These are phyloP conservation scores for Pseudonitzschia multiseries DNA, from an alignment of 108 stramenopile species.

Conservation along the genomic window DNA sequence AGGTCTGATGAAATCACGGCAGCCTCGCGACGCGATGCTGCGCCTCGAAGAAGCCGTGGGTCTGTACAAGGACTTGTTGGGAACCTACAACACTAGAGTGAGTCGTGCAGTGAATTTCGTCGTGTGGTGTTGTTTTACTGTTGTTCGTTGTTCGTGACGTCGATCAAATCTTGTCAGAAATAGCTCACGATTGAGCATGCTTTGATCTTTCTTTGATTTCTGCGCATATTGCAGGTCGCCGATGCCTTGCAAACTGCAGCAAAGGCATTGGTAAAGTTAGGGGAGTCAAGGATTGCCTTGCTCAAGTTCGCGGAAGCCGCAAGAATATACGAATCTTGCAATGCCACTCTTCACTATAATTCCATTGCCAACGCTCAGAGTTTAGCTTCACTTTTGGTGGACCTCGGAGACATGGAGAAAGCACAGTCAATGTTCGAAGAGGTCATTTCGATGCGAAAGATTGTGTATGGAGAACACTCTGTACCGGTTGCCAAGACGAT, in stretches of 20 bases:
- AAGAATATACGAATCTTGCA: slow-evolving; percentile 80
- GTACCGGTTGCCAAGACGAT: slow-evolving; percentile 83
- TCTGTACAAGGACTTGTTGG: slow-evolving; percentile 69
- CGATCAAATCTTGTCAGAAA: not conserved
- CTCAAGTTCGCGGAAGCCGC: slow-evolving; percentile 81
- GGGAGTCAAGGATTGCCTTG: slow-evolving; percentile 72
- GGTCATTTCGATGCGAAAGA: slow-evolving; percentile 73
- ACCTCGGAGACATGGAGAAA: slow-evolving; percentile 77
- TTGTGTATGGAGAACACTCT: slow-evolving; percentile 69
- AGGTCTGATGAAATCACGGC: slow-evolving; percentile 69
- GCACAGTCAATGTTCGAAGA: slow-evolving; percentile 83
- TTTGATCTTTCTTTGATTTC: not conserved
- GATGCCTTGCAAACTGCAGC: slow-evolving; percentile 72
- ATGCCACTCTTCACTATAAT: slow-evolving; percentile 75
- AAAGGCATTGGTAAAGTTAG: slow-evolving; percentile 73
- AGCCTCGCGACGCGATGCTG: slow-evolving; percentile 76
- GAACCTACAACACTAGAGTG: slow-evolving; percentile 58
- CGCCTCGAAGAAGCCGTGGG: slow-evolving; percentile 77
- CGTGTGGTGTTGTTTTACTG: not conserved
- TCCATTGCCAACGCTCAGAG: slow-evolving; percentile 82
- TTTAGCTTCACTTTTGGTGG: slow-evolving; percentile 75
- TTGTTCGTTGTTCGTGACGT: too few species aligned
- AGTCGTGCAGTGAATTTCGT: not conserved
- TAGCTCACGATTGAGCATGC: not conserved
- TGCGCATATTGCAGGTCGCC: slow-evolving; percentile 39